Conservation (phyloP, 2,329 filamentous ascomycete genomes). For the Paramyrothecium sp. region DNA sequence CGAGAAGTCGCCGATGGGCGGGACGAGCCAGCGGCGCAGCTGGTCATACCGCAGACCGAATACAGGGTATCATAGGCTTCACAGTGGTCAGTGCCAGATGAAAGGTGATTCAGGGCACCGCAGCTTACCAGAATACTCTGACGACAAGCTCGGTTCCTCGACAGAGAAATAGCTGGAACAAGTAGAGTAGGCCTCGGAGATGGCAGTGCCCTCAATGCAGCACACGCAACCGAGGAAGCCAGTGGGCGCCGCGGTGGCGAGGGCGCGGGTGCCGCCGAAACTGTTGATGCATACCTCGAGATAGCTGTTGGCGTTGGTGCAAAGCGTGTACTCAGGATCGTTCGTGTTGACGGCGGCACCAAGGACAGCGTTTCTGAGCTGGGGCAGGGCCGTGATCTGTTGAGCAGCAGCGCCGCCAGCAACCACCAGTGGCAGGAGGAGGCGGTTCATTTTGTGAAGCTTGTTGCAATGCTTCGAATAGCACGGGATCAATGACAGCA, state of each 20-base stretch:
- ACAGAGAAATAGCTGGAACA: conserved; percentile 25
- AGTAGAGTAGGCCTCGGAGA: conserved; percentile 23
- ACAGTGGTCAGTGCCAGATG: conserved; percentile 1
- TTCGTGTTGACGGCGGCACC: conserved; percentile 19
- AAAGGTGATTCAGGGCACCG: neutral
- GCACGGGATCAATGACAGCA: neutral
- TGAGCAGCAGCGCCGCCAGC: conserved; percentile 24
- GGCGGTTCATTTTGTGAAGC: conserved; percentile 18
- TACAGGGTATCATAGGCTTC: conserved; percentile 24
- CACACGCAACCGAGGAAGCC: conserved; percentile 25
- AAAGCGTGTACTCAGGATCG: conserved; percentile 21
- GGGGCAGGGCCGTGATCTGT: conserved; percentile 11
- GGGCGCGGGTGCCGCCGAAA: conserved; percentile 18
- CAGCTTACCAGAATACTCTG: conserved; percentile 21
- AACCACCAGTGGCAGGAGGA: conserved; percentile 15
- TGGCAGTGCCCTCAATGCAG: conserved; percentile 15
- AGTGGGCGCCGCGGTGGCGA: conserved; percentile 17
- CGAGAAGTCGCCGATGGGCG: neutral
- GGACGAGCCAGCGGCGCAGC: neutral
- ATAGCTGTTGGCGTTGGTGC: conserved; percentile 15
- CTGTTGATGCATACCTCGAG: conserved; percentile 18
- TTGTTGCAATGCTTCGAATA: neutral
- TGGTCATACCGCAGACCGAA: conserved; percentile 14
- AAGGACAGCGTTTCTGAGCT: conserved; percentile 16
- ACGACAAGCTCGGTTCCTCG: conserved; percentile 16